Evolutionary conservation across 352 stramenopile genomes (phyloP).

Genomic region (Pythium phragmiticola): DNA sequence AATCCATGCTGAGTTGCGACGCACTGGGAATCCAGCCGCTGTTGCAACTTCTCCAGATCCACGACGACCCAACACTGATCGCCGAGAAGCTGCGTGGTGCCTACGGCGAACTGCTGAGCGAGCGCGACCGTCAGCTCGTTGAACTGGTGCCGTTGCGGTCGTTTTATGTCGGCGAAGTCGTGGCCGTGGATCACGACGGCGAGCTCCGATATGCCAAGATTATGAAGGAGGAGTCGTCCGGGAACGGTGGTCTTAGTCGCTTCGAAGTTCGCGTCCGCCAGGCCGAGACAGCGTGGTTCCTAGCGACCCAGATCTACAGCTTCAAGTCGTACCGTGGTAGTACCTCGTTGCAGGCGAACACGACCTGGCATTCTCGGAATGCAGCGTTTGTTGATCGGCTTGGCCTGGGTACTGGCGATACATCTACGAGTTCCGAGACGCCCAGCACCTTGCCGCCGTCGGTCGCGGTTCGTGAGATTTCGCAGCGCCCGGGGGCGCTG

Average conservation of each 20-base stretch:
- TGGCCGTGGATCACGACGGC: constrained; percentile 55
- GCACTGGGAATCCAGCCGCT: constrained; percentile 45
- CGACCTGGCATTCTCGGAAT: constrained; percentile 13
- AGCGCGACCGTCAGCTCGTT: constrained; percentile 42
- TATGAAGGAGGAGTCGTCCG: constrained; percentile 37
- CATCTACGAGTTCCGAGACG: neutral
- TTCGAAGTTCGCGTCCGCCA: constrained; percentile 67
- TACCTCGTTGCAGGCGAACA: neutral
- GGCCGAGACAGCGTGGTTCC: constrained; percentile 35
- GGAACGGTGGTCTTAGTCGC: constrained; percentile 35
- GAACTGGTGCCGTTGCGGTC: constrained; percentile 65
- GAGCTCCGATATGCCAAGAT: constrained; percentile 64
- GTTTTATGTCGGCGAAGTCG: constrained; percentile 66
- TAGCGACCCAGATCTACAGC: constrained; percentile 66
- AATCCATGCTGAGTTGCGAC: constrained; percentile 65
- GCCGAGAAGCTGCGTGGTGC: constrained; percentile 66
- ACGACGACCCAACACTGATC: constrained; percentile 60
- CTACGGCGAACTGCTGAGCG: constrained; percentile 48
- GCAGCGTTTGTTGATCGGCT: constrained; percentile 18
- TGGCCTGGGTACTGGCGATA: neutral
- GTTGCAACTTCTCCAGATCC: constrained; percentile 59
- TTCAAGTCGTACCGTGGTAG: constrained; percentile 56
- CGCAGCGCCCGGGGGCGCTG: neutral
- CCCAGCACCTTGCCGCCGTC: constrained; percentile 3
- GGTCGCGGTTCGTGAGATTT: neutral